phyloP scores from a whole-genome alignment of 352 stramenopile genomes.

The Phytophthora ramorum region DNA sequence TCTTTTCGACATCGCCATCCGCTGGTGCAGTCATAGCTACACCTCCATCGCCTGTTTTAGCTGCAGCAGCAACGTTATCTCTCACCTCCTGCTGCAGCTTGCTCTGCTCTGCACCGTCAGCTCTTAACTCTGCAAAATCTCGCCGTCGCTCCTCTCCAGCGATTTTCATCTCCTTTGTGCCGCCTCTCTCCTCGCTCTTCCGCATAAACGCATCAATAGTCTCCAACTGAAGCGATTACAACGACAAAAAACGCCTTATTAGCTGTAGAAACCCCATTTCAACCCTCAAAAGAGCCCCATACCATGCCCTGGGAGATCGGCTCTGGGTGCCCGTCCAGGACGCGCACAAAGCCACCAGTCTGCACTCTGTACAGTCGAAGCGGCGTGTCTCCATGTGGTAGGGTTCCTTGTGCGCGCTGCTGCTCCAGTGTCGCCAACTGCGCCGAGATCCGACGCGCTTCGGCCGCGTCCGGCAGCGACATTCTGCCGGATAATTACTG shows the following conservation, averaged over 20 bases:
- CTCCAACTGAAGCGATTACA: conserved; percentile 36
- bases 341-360: conserved; percentile 59
- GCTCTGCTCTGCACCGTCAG: conserved; percentile 9
- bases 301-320: conserved; percentile 66
- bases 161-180: conserved; percentile 21
- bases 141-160: conserved; percentile 1
- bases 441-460: conserved; percentile 44
- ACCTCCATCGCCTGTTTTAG: not conserved
- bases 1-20: conserved; percentile 18
- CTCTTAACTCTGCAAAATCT: not conserved
- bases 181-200: conserved; percentile 4
- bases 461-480: conserved; percentile 26
- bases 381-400: conserved; percentile 25
- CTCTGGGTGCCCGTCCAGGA: conserved; percentile 63
- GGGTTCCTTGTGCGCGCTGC: conserved; percentile 30
- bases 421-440: conserved; percentile 41
- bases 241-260: conserved; percentile 12
- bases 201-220: conserved; percentile 48
- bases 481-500: conserved; percentile 18
- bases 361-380: conserved; percentile 53
- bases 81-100: not conserved
- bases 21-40: not conserved
- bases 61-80: not conserved
- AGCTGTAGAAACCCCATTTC: conserved; percentile 17
- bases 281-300: not conserved